These are phyloP conservation scores for Sphaerulina populicola DNA, from an alignment of 2,329 filamentous ascomycete genomes.

Conservation along the genomic window DNA sequence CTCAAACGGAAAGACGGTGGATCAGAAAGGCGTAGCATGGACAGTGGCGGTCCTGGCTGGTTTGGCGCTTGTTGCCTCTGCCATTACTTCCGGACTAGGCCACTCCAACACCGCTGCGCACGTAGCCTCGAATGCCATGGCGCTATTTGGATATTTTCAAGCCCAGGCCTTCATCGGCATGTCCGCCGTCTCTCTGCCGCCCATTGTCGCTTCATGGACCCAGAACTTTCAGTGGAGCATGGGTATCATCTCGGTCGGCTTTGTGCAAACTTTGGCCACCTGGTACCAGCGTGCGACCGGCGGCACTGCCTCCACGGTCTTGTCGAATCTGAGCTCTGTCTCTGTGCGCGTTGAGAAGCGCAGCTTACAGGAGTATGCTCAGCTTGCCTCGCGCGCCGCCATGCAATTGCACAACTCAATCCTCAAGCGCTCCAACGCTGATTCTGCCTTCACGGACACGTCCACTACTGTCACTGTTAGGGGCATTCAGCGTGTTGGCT, in stretches of 20 bases:
- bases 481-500: slow-evolving; percentile 84
- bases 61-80: slow-evolving; percentile 72
- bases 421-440: slow-evolving; percentile 32
- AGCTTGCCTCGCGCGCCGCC: slow-evolving; percentile 49
- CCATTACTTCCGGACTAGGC: slow-evolving; percentile 78
- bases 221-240: slow-evolving; percentile 98
- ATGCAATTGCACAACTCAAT: slow-evolving; percentile 36
- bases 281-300: slow-evolving; percentile 96
- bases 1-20: slow-evolving; percentile 86
- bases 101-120: slow-evolving; percentile 92
- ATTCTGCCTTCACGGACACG: slow-evolving; percentile 28
- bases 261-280: slow-evolving; percentile 79
- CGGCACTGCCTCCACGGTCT: slow-evolving; percentile 68
- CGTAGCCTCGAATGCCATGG: slow-evolving; percentile 84
- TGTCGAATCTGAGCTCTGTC: slow-evolving; percentile 63
- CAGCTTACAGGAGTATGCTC: slow-evolving; percentile 39
- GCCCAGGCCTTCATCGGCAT: slow-evolving; percentile 86
- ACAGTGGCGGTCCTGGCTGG: slow-evolving; percentile 79
- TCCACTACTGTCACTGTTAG: slow-evolving; percentile 50
- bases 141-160: slow-evolving; percentile 93
- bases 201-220: slow-evolving; percentile 85
- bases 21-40: slow-evolving; percentile 84
- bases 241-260: slow-evolving; percentile 83
- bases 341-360: slow-evolving; percentile 79
- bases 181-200: slow-evolving; percentile 70